These are phyloP conservation scores for Debaryomyces prosopidis DNA, from an alignment of 805 yeast species.

Conservation along the genomic window DNA sequence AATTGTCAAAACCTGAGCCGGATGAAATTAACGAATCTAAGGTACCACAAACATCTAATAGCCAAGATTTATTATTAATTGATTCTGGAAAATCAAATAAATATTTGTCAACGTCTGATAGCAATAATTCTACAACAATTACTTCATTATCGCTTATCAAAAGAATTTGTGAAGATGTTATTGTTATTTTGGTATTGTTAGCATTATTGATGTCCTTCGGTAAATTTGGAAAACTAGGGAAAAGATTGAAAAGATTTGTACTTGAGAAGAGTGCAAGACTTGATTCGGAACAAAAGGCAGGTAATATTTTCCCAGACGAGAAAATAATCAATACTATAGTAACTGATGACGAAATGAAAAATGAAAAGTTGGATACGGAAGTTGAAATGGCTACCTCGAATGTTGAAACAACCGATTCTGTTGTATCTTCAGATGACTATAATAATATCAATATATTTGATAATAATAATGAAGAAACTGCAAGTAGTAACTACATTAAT, in stretches of 20 bases:
- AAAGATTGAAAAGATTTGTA: conserved; percentile 4
- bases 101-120: not conserved
- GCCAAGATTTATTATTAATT: conserved; percentile 5
- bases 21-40: not conserved
- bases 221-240: conserved; percentile 29
- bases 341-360: not conserved
- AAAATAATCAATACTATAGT: not conserved
- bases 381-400: not conserved
- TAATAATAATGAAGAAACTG: not conserved
- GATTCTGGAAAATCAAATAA: conserved; percentile 2
- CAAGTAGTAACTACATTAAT: not conserved
- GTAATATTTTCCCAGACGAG: not conserved
- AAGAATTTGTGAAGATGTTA: conserved; percentile 50
- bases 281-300: not conserved
- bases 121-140: not conserved
- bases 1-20: conserved; percentile 22
- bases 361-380: not conserved
- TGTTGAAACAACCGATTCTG: not conserved
- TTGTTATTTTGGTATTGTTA: conserved; percentile 42
- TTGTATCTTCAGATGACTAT: not conserved
- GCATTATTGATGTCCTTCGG: conserved; percentile 37
- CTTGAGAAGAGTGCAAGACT: conserved; percentile 12
- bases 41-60: conserved; percentile 4
- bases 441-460: not conserved
- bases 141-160: conserved; percentile 15